Conservation (phyloP, 345 rosid species). For the Eucalyptus pumila region DNA sequence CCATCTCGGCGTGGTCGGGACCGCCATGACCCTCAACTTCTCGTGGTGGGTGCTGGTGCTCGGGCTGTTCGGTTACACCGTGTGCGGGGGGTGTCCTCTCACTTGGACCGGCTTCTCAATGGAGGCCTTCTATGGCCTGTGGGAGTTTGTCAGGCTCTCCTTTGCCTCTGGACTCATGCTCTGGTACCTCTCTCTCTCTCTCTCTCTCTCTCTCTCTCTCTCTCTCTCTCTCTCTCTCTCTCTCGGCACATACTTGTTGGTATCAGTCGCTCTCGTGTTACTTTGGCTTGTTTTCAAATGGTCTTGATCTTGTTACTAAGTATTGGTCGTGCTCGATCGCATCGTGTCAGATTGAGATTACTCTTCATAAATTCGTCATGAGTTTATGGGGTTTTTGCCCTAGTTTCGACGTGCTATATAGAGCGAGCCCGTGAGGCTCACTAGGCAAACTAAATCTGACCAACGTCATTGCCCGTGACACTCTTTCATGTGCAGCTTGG, state of each 20-base stretch:
- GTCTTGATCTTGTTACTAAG: neutral
- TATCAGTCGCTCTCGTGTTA: neutral
- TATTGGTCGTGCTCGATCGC: neutral
- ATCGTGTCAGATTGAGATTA: neutral
- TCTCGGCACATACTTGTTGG: neutral
- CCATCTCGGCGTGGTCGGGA: conserved; percentile 47
- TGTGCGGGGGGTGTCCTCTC: conserved; percentile 54
- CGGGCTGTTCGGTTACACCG: conserved; percentile 22
- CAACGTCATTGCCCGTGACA: neutral
- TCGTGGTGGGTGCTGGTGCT: conserved; percentile 61
- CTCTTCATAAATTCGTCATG: neutral
- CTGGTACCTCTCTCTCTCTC: conserved; percentile 18
- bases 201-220: neutral
- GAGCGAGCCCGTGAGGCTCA: neutral
- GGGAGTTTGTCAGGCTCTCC: conserved; percentile 71
- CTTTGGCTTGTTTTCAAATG: neutral
- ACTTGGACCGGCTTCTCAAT: conserved; percentile 78
- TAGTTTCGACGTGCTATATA: neutral
- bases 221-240: neutral
- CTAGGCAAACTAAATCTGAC: neutral
- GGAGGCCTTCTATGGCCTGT: conserved; percentile 65
- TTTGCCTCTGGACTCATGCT: conserved; percentile 79
- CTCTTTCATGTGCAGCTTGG: conserved; percentile 35
- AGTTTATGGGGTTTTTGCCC: neutral
- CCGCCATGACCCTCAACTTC: conserved; percentile 35